Evolutionary conservation across 2,329 filamentous ascomycete species (phyloP), one percentile per base, ranked within the genome.

Genomic region (Aureobasidium sp.): DNA sequence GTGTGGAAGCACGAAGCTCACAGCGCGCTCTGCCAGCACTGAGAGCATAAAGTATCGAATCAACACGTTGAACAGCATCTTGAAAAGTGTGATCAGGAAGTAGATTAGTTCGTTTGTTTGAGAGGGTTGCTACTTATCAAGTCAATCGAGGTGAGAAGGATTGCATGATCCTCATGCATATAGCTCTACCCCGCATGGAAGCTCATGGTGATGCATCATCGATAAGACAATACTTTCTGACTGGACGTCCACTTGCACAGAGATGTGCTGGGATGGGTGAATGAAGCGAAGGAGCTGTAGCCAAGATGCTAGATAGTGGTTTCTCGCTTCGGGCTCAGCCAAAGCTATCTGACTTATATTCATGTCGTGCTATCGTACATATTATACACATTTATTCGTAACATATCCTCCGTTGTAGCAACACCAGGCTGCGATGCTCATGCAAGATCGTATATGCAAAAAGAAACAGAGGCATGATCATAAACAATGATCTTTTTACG

Each of bases 351-450:
- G 43, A 29, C 2, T 25, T 40, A 18, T 53, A n/a, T 53, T 42
- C 33, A 56, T 27, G 9, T 40, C 55, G 23, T 45, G 23, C 38
- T 47, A 38, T 56, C 67, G 42, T 62, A 42, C 40, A 55, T 54
- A 29, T 50, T 65, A 45, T 67, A 69, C 71, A 71, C 63, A 38
- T 38, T 67, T 64, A 43, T 11, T 63, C 48, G 36, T 63, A 23
- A 42, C 18, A 25, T 25, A 20, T 47, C 20, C 45, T 20, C n/a
- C 36, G 51, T 13, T 43, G 42, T 36, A 51, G 45, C 48, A 53
- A 62, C 31, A 51, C 36, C 45, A 42, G 48, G 47, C 59, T 51
- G 47, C 59, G 15, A 25, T 18, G 47, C 59, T 43, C 47, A 63
- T 63, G 33, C 59, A 42, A 31, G 40, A 20, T 33, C 36, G 27